Evolutionary conservation across 1,284 basidiomycete species (phyloP).

Genomic region (Limonomyces culmigenus): DNA sequence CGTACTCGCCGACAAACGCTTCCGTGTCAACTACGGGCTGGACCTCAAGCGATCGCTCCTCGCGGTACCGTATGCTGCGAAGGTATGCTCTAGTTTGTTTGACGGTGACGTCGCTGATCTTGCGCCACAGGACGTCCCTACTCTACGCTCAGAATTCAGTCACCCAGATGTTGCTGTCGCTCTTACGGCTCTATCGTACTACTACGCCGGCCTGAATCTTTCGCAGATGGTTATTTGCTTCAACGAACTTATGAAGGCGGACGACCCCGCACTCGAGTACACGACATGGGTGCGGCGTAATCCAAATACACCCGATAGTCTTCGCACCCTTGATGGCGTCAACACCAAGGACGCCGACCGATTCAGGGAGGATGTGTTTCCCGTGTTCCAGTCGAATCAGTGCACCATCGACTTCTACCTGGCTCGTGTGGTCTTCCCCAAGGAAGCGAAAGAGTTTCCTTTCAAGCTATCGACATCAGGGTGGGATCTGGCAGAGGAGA

Average conservation of each 20-base stretch:
- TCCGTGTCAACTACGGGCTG: conserved; percentile 36
- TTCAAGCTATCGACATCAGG: conserved; percentile 28
- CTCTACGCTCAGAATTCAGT: too few species aligned
- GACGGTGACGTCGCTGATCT: too few species aligned
- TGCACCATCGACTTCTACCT: conserved; percentile 32
- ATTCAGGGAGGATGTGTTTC: conserved; percentile 14
- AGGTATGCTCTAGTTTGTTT: conserved; percentile 29
- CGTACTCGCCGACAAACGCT: conserved; percentile 23
- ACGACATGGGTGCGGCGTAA: conserved; percentile 19
- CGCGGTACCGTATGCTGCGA: conserved; percentile 36
- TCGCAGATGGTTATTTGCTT: too few species aligned
- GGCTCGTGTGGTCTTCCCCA: conserved; percentile 28
- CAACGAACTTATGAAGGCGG: conserved; percentile 21
- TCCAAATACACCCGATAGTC: conserved; percentile 12
- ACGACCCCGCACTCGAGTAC: conserved; percentile 27
- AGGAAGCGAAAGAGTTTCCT: conserved; percentile 29
- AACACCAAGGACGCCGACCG: conserved; percentile 25
- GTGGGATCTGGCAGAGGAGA: conserved; percentile 32
- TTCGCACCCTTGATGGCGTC: conserved; percentile 19
- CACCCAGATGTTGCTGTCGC: too few species aligned
- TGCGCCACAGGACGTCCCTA: too few species aligned
- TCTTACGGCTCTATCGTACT: too few species aligned
- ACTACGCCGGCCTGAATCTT: too few species aligned
- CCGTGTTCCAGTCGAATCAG: conserved; percentile 19
- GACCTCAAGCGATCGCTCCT: conserved; percentile 24